These are phyloP conservation scores for Lactifluus subvellereus DNA, from an alignment of 768 basidiomycete genomes.

Conservation along the genomic window DNA sequence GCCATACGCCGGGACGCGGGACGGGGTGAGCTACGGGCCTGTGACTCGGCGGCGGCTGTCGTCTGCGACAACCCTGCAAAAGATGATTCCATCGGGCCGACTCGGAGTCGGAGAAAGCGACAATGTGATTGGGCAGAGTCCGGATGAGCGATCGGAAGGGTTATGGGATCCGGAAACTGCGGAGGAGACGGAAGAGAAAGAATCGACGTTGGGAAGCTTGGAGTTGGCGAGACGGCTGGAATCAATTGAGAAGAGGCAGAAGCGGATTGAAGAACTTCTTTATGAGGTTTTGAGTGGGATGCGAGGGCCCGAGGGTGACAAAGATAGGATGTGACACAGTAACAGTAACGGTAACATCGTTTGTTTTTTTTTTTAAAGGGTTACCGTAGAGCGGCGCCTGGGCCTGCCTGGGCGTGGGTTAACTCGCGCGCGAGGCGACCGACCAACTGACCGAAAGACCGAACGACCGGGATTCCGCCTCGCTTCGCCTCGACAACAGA, in stretches of 20 bases:
- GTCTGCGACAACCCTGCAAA: constrained; percentile 29
- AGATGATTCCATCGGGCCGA: constrained; percentile 13
- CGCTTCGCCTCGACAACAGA: constrained; percentile 5
- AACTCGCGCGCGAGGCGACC: neutral
- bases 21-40: constrained; percentile 36
- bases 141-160: constrained; percentile 23
- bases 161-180: constrained; percentile 11
- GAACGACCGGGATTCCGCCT: constrained; percentile 6
- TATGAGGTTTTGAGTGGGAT: constrained; percentile 13
- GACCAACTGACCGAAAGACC: constrained; percentile 7
- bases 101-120: constrained; percentile 6
- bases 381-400: neutral
- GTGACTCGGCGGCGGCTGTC: constrained; percentile 37
- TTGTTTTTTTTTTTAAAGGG: neutral
- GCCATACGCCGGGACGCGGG: constrained; percentile 16
- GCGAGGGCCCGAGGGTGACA: neutral
- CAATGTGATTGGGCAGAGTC: constrained; percentile 28
- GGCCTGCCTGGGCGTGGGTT: neutral
- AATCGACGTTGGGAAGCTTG: constrained; percentile 29
- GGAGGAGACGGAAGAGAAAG: constrained; percentile 29
- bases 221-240: constrained; percentile 35
- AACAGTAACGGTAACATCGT: neutral
- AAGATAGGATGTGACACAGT: neutral
- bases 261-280: constrained; percentile 45
- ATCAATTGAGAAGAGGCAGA: constrained; percentile 40